phyloP scores from a whole-genome alignment of 148 eudicot genomes.

The Silene uniflora region DNA sequence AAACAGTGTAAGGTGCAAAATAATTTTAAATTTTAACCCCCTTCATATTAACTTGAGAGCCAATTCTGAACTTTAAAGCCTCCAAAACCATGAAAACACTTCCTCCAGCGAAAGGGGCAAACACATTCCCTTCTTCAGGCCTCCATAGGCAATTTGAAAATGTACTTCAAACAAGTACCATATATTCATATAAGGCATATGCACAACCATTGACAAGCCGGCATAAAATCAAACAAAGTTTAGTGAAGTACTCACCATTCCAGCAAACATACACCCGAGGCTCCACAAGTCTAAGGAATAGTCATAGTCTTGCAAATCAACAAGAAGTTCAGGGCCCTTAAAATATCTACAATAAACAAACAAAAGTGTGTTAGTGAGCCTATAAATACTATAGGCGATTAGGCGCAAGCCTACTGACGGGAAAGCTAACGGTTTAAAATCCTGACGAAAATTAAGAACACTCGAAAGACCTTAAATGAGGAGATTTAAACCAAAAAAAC shows the following conservation, averaged over 20 bases:
- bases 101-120: background rate
- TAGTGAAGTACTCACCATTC: conserved; percentile 60
- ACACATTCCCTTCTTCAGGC: background rate
- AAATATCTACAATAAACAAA: conserved; percentile 61
- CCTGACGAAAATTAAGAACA: background rate
- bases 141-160: background rate
- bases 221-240: background rate
- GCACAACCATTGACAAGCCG: background rate
- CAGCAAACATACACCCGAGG: conserved; percentile 99
- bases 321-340: conserved; percentile 97
- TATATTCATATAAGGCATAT: background rate
- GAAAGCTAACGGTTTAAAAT: background rate
- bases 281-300: conserved; percentile 98
- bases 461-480: background rate
- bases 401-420: background rate
- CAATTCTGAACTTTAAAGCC: background rate
- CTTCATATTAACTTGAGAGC: background rate
- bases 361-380: conserved; percentile 2
- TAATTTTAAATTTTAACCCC: background rate
- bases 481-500: background rate
- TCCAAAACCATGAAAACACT: background rate
- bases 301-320: conserved; percentile 98
- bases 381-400: background rate
- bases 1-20: background rate
- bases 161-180: background rate